Percentiles rank a stretch among this genome's conserved stretches.
phyloP scores from a whole-genome alignment of 768 basidiomycete genomes.

The Leucosporidium yakuticum region DNA sequence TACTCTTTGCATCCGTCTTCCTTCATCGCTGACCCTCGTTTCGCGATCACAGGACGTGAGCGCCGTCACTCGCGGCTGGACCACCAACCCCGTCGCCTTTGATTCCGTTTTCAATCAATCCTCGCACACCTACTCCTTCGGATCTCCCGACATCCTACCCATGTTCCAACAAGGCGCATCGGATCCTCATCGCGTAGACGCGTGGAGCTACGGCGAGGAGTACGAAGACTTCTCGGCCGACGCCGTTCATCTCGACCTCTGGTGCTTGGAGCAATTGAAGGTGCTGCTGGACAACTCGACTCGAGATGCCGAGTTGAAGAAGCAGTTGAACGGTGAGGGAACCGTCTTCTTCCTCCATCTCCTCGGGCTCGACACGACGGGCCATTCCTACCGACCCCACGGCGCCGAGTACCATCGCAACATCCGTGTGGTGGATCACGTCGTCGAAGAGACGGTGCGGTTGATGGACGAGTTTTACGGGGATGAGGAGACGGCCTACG shows the following conservation, averaged over 20 bases:
- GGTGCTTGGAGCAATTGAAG: conserved; percentile 69
- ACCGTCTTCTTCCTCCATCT: conserved; percentile 78
- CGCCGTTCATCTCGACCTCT: conserved; percentile 67
- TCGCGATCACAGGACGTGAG: conserved; percentile 55
- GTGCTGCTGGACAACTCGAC: conserved; percentile 61
- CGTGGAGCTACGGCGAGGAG: conserved; percentile 69
- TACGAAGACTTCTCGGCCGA: conserved; percentile 84
- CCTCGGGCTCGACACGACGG: conserved; percentile 76
- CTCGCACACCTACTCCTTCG: conserved; percentile 69
- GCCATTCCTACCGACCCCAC: conserved; percentile 77
- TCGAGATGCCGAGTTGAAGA: conserved; percentile 49
- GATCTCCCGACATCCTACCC: conserved; percentile 79
- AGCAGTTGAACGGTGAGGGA: conserved; percentile 55
- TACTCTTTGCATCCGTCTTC: too few species aligned
- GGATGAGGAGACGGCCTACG: conserved; percentile 59
- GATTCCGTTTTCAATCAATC: conserved; percentile 85
- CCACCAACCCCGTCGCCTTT: conserved; percentile 56
- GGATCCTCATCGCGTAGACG: conserved; percentile 58
- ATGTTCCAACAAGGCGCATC: conserved; percentile 76
- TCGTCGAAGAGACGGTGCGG: conserved; percentile 61
- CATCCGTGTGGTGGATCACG: conserved; percentile 67
- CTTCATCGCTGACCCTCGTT: too few species aligned
- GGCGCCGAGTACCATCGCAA: conserved; percentile 85
- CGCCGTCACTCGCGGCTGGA: conserved; percentile 65
- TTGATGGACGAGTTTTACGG: conserved; percentile 60